Conservation (phyloP, 2,329 filamentous ascomycete species). For the Colletotrichum chrysophilum region DNA sequence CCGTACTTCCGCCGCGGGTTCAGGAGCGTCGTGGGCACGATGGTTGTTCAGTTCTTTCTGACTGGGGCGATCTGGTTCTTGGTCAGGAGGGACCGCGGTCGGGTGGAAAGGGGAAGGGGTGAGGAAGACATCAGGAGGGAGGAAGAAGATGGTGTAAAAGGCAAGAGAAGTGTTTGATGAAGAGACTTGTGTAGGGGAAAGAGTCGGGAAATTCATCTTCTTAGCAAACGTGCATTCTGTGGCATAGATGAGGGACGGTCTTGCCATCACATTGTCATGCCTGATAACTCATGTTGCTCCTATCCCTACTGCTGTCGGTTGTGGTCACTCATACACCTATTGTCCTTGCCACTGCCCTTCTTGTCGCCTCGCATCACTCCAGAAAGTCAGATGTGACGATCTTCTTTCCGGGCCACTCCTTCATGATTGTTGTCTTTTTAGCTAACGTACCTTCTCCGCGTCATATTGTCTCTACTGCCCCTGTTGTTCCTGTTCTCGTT, state of each 20-base stretch:
- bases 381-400: too few relatives aligned
- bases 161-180: neutral
- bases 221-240: neutral
- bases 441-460: neutral
- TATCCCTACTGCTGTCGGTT: neutral
- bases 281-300: neutral
- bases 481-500: neutral
- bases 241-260: neutral
- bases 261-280: neutral
- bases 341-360: too few relatives aligned
- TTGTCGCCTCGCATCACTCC: too few relatives aligned
- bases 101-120: neutral
- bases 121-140: neutral
- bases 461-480: neutral
- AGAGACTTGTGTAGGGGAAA: neutral
- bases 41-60: conserved; percentile 33
- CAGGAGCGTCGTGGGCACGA: conserved; percentile 34
- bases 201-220: neutral
- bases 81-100: neutral
- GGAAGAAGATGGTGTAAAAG: neutral
- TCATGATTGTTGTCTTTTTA: neutral
- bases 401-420: too few relatives aligned
- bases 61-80: conserved; percentile 6
- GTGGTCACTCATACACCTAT: too few relatives aligned
- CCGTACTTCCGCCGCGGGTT: conserved; percentile 37